phyloP scores from a whole-genome alignment of 768 basidiomycete species.

The Suillus occidentalis region DNA sequence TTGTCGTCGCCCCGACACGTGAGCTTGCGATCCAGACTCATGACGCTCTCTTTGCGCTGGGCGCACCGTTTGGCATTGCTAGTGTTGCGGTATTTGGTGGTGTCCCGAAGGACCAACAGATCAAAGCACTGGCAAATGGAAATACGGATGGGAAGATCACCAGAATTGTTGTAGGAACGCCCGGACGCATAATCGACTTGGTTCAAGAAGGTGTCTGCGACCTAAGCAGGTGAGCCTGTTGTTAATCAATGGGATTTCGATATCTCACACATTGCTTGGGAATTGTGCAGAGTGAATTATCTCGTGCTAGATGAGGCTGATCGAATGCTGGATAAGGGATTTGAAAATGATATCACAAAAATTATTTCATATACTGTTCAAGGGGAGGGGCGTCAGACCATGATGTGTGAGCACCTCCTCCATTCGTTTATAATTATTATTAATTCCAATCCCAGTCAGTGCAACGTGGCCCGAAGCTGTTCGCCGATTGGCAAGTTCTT shows the following conservation, averaged over 20 bases:
- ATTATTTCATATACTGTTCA: constrained; percentile 80
- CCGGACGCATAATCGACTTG: constrained; percentile 91
- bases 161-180: constrained; percentile 91
- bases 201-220: constrained; percentile 84
- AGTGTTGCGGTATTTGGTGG: constrained; percentile 94
- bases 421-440: background rate
- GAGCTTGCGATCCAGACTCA: constrained; percentile 97
- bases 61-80: constrained; percentile 69
- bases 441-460: constrained; percentile 58
- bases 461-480: constrained; percentile 99
- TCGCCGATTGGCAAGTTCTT: constrained; percentile 82
- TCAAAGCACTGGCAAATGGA: constrained; percentile 60
- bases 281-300: constrained; percentile 67
- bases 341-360: constrained; percentile 93
- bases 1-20: constrained; percentile 92
- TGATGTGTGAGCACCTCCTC: constrained; percentile 77
- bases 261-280: constrained; percentile 7
- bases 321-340: constrained; percentile 96
- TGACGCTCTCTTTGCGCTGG: constrained; percentile 73
- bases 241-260: background rate
- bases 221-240: constrained; percentile 60
- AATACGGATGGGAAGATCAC: constrained; percentile 52
- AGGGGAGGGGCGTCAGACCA: constrained; percentile 75
- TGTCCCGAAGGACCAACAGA: constrained; percentile 86
- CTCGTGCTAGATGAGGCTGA: constrained; percentile 97